These are phyloP conservation scores for Tetracentron sinense DNA, from an alignment of 164 flowering plant species.

Conservation along the genomic window DNA sequence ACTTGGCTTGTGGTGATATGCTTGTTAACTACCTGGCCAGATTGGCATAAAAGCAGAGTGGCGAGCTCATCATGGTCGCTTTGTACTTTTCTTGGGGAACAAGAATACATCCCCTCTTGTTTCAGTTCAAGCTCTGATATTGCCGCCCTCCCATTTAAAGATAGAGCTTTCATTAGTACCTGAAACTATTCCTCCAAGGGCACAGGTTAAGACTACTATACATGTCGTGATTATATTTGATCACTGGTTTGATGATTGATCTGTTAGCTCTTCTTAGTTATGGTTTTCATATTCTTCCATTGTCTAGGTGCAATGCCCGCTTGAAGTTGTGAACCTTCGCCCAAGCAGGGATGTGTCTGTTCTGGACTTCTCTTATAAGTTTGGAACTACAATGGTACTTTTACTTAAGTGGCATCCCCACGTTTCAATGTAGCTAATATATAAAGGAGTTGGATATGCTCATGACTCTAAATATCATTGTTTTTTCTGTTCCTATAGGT, in stretches of 20 bases:
- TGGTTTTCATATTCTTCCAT: conserved; percentile 6
- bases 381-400: conserved; percentile 65
- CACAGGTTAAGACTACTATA: conserved; percentile 61
- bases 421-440: neutral
- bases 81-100: conserved; percentile 96
- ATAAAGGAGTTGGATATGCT: neutral
- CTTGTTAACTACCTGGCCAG: conserved; percentile 31
- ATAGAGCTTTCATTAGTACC: conserved; percentile 89
- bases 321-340: conserved; percentile 77
- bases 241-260: neutral
- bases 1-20: neutral
- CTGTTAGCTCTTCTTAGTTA: neutral
- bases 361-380: conserved; percentile 89
- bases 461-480: conserved; percentile 2
- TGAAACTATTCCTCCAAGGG: conserved; percentile 95
- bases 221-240: neutral
- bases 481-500: conserved; percentile 43
- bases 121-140: conserved; percentile 78
- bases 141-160: conserved; percentile 87
- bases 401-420: neutral
- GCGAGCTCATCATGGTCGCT: conserved; percentile 88
- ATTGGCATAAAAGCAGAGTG: conserved; percentile 98
- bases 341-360: conserved; percentile 98
- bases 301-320: conserved; percentile 86
- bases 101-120: conserved; percentile 80